These are phyloP conservation scores for Inonotus obliquus DNA, from an alignment of 1,284 basidiomycete genomes.

Conservation along the genomic window DNA sequence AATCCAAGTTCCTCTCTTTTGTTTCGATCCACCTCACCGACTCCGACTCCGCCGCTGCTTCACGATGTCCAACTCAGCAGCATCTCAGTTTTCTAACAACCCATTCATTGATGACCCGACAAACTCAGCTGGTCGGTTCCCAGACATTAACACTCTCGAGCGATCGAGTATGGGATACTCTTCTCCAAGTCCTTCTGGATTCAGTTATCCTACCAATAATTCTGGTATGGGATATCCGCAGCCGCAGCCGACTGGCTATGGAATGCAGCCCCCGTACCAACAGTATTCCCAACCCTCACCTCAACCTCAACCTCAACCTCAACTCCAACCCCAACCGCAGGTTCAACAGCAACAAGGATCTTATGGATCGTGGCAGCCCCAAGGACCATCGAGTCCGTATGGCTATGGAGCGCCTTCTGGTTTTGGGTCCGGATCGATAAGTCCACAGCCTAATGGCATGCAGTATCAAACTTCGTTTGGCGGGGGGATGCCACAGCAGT, in stretches of 20 bases:
- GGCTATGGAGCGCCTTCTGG: constrained; percentile 33
- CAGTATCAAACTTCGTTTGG: constrained; percentile 33
- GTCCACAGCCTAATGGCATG: constrained; percentile 30
- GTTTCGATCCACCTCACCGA: too few relatives aligned
- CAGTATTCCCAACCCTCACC: constrained; percentile 3
- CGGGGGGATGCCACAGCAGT: constrained; percentile 23
- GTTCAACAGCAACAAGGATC: constrained; percentile 15
- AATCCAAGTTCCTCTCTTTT: too few relatives aligned
- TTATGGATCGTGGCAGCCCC: constrained; percentile 13
- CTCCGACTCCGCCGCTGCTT: background rate
- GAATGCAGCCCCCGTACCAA: constrained; percentile 20
- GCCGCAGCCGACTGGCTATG: constrained; percentile 28
- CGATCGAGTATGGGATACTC: constrained; percentile 5
- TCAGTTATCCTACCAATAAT: constrained; percentile 19
- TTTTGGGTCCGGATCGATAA: constrained; percentile 23
- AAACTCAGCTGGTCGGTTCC: constrained; percentile 45
- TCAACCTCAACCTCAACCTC: constrained; percentile 9
- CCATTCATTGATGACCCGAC: constrained; percentile 47
- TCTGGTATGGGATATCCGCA: constrained; percentile 23
- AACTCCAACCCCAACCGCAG: constrained; percentile 15
- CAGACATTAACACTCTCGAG: constrained; percentile 36
- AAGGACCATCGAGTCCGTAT: constrained; percentile 22
- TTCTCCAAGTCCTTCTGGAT: constrained; percentile 13
- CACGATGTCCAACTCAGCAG: constrained; percentile 13
- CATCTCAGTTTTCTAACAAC: constrained; percentile 38